Base-by-base conservation (phyloP, 495 filamentous ascomycete genomes). In the Aspergillus cavernicola region DNA sequence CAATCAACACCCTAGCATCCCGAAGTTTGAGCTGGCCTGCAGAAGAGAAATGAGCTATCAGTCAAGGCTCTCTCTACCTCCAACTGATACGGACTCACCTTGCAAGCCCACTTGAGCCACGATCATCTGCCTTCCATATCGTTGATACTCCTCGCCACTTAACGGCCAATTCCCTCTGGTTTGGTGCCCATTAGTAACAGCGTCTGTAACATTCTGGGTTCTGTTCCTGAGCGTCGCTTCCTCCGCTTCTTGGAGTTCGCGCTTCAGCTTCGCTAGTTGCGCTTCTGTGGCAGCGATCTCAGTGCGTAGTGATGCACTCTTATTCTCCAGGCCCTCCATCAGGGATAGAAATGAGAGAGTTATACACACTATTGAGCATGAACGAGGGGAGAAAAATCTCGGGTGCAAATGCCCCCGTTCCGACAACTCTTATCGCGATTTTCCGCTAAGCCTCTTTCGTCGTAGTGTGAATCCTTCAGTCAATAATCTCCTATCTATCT, bases 71-170 rank as follows among this genome's bases (percentile, higher is more conserved):
- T 33, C 10, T 18, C 13, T 6, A 6, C 8, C 10, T 9, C 8
- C 11, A 28, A 23, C 13, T 5, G 12, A 23, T 37, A 6, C 7
- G 19, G 3, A 28, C 64, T 32, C 54, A 87, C 89, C 90, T 66
- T 83, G 74, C 22, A 96, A 75, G 2, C 92, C 92, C 53, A 98
- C 77, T 52, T 88, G 82, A 0, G 90, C 86, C 32, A 98, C 79
- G 38, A 97, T 92, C 74, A 98, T 86, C 68, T 98, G 93, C 35
- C 93, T 78, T 4, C 90, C 90, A 74, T 98, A 98, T 44, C 91
- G 81, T 56, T 76, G 78, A 61, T 96, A 92, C 63, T 95, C 90
- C 26, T 86, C 79, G 22, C 65, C 68, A 0, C 67, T 64, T 8
- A 92, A 67, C 0, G 85, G 84, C 86, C 85, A 87, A 55, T 70